A percentile compares a stretch with the other conserved stretches of the same genome.
Conservation (phyloP, 768 basidiomycete species). For the Exsudoporus frostii region DNA sequence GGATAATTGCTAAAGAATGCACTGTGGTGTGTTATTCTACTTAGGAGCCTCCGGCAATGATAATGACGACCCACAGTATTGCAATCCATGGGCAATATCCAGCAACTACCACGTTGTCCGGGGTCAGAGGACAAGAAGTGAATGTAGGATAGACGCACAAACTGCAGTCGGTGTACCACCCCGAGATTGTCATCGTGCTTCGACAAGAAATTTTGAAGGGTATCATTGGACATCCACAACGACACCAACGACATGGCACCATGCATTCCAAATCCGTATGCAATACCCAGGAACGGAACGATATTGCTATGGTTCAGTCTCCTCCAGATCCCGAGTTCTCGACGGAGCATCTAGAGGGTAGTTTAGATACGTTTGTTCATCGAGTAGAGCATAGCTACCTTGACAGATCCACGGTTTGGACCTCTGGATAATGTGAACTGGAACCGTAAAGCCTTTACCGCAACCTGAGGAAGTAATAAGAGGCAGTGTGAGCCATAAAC, state of each 20-base stretch:
- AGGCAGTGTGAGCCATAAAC: background rate
- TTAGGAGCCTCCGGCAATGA: background rate
- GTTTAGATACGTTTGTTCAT: too few relatives aligned
- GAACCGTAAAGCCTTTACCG: too few relatives aligned
- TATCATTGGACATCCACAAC: background rate
- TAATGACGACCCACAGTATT: background rate
- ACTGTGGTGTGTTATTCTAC: background rate
- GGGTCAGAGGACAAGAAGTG: background rate
- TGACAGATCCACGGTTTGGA: too few relatives aligned
- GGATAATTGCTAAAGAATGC: conserved; percentile 5
- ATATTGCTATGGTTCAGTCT: too few relatives aligned
- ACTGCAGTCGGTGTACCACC: background rate
- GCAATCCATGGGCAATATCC: background rate
- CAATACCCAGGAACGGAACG: too few relatives aligned
- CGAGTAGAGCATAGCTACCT: too few relatives aligned
- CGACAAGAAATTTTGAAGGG: conserved; percentile 19
- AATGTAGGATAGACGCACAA: background rate
- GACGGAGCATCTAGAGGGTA: too few relatives aligned
- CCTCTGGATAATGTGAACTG: too few relatives aligned
- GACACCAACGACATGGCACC: background rate
- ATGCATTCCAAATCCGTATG: background rate
- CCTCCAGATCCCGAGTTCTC: too few relatives aligned
- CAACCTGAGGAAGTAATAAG: background rate
- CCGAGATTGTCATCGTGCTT: background rate
- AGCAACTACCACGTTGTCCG: background rate